These are phyloP conservation scores for Aspergillus glaucus DNA, from an alignment of 2,329 filamentous ascomycete genomes.

Conservation along the genomic window DNA sequence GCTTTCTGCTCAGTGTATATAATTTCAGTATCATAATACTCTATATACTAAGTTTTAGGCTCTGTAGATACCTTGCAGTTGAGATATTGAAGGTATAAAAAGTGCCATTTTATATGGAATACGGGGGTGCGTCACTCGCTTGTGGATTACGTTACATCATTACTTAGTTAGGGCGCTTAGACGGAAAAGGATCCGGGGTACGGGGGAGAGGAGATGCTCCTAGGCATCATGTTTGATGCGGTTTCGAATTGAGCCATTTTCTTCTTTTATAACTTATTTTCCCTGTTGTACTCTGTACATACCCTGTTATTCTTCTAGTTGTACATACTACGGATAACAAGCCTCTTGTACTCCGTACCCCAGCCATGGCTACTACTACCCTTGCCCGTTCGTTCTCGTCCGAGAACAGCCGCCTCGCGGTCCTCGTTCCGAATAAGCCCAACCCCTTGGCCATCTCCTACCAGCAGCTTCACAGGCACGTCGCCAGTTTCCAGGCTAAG, in stretches of 20 bases:
- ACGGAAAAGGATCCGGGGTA: neutral
- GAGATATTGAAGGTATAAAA: too few relatives aligned
- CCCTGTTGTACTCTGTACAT: too few relatives aligned
- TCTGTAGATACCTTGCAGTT: too few relatives aligned
- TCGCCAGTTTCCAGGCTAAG: constrained; percentile 67
- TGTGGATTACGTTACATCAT: neutral
- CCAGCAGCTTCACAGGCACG: constrained; percentile 58
- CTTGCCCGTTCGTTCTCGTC: constrained; percentile 53
- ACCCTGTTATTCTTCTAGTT: neutral
- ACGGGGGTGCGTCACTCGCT: too few relatives aligned
- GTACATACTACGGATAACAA: neutral
- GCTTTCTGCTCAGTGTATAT: too few relatives aligned
- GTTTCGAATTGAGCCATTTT: neutral
- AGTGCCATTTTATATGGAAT: too few relatives aligned
- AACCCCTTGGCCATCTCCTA: constrained; percentile 63
- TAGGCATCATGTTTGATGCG: neutral
- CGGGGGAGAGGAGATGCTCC: neutral
- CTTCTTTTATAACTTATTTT: neutral
- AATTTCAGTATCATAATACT: too few relatives aligned
- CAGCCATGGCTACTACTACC: constrained; percentile 46
- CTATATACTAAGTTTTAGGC: too few relatives aligned
- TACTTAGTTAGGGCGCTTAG: neutral
- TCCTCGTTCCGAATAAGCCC: constrained; percentile 66
- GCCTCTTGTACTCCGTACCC: neutral
- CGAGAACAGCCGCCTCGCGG: constrained; percentile 50